phyloP scores from a whole-genome alignment of 805 yeast genomes.

The Grigorovia humatica region DNA sequence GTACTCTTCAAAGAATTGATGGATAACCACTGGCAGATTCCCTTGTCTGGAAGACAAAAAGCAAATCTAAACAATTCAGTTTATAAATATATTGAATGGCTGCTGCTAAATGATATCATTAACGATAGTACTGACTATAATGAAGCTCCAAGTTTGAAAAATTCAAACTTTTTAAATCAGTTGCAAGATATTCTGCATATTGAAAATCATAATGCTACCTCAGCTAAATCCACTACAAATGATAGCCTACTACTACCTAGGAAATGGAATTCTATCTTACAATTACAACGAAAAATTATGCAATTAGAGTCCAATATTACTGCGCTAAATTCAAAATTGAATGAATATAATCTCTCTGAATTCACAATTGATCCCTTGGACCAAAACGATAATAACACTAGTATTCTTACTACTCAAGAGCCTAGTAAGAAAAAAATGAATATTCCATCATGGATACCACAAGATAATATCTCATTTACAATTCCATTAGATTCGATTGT shows the following conservation, averaged over 20 bases:
- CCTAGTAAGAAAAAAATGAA: slow-evolving; percentile 4
- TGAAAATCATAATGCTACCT: not conserved
- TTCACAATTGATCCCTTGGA: not conserved
- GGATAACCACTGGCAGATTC: slow-evolving; percentile 7
- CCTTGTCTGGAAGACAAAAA: slow-evolving; percentile 10
- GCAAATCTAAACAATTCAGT: slow-evolving; percentile 10
- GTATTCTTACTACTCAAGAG: slow-evolving; percentile 9
- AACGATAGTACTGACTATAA: not conserved
- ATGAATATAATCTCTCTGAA: slow-evolving; percentile 5
- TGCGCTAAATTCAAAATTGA: slow-evolving; percentile 39
- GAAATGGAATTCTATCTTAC: slow-evolving; percentile 79
- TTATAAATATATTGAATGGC: slow-evolving; percentile 12
- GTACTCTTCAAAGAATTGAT: not conserved
- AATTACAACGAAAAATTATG: slow-evolving; percentile 63
- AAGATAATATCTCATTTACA: slow-evolving; percentile 27
- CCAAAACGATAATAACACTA: not conserved
- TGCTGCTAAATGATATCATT: not conserved
- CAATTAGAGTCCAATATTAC: slow-evolving; percentile 55
- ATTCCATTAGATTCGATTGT: slow-evolving; percentile 37
- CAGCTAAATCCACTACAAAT: not conserved
- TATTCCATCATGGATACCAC: slow-evolving; percentile 50
- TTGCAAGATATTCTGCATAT: not conserved
- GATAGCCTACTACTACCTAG: slow-evolving; percentile 21
- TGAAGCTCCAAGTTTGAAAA: too few species aligned
- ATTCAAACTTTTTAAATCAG: not conserved